These are phyloP conservation scores for Limnomonas spitsbergensis DNA, from an alignment of 139 green algal genomes.

Conservation along the genomic window DNA sequence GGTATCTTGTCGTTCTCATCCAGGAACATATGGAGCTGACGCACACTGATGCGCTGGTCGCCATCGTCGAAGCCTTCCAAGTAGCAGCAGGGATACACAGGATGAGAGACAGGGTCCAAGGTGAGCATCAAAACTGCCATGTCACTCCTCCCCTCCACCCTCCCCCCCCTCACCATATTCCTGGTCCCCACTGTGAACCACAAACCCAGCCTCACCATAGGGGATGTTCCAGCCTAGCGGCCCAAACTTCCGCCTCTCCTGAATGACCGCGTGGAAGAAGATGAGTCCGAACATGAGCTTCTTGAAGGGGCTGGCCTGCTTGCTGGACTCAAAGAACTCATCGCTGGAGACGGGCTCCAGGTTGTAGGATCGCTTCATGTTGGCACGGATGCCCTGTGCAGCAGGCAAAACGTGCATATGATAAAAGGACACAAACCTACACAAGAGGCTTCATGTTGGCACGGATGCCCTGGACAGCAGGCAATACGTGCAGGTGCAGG, in stretches of 20 bases:
- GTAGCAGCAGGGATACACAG: neutral
- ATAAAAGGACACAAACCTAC: neutral
- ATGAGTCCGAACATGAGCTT: slow-evolving; percentile 26
- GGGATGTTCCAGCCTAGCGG: slow-evolving; percentile 59
- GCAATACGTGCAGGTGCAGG: too few relatives aligned
- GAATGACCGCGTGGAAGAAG: slow-evolving; percentile 68
- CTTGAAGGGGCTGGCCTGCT: slow-evolving; percentile 7
- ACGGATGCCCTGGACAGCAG: too few relatives aligned
- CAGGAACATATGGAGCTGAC: slow-evolving; percentile 71
- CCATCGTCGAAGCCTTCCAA: slow-evolving; percentile 2
- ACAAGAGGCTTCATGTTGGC: too few relatives aligned
- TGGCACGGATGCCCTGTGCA: slow-evolving; percentile 51
- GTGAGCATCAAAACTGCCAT: too few relatives aligned
- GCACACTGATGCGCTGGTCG: slow-evolving; percentile 48
- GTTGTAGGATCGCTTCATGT: slow-evolving; percentile 65
- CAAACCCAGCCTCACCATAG: slow-evolving; percentile 40
- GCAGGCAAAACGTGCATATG: neutral
- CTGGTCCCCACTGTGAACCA: too few relatives aligned
- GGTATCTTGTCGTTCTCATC: slow-evolving; percentile 40
- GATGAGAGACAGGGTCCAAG: too few relatives aligned
- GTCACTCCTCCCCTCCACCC: too few relatives aligned
- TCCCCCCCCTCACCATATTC: too few relatives aligned
- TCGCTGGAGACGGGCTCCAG: slow-evolving; percentile 55
- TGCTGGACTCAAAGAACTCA: slow-evolving; percentile 38
- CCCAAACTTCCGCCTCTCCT: slow-evolving; percentile 59